A percentile compares a stretch with the other conserved stretches of the same genome.
phyloP scores from a whole-genome alignment of 78 protist species.

The Isochrysis galbana region DNA sequence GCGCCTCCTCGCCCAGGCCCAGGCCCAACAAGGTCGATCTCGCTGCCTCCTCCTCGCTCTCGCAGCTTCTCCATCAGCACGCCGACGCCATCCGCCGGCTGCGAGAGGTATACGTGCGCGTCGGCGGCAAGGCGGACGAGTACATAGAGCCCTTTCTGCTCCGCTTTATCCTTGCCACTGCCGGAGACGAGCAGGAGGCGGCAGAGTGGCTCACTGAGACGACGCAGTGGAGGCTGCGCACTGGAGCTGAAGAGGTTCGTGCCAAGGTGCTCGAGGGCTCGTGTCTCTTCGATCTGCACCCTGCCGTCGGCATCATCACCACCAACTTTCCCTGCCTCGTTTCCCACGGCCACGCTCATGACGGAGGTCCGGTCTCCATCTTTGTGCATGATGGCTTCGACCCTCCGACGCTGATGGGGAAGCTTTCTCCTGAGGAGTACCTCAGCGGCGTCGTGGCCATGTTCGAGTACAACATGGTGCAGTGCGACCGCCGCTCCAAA shows the following conservation, averaged over 20 bases:
- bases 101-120: background rate
- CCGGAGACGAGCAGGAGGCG: background rate
- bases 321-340: background rate
- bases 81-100: no score
- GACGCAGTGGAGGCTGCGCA: background rate
- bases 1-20: no score
- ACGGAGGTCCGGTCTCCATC: background rate
- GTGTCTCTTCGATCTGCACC: background rate
- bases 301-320: background rate
- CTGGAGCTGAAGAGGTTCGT: background rate
- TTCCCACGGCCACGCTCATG: background rate
- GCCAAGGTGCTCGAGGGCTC: background rate
- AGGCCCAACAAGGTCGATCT: background rate
- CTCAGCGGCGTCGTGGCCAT: background rate
- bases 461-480: background rate
- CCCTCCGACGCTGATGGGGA: background rate
- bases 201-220: background rate
- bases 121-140: background rate
- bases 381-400: background rate
- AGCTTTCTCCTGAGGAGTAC: background rate
- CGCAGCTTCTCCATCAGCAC: no score
- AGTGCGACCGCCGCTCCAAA: background rate
- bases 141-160: background rate
- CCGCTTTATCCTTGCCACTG: background rate
- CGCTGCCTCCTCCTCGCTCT: no score